Evolutionary conservation across 192 early-diverging fungal genomes (phyloP), one percentile per base, ranked within the genome.

Genomic region (Nowakowskiella sp.): DNA sequence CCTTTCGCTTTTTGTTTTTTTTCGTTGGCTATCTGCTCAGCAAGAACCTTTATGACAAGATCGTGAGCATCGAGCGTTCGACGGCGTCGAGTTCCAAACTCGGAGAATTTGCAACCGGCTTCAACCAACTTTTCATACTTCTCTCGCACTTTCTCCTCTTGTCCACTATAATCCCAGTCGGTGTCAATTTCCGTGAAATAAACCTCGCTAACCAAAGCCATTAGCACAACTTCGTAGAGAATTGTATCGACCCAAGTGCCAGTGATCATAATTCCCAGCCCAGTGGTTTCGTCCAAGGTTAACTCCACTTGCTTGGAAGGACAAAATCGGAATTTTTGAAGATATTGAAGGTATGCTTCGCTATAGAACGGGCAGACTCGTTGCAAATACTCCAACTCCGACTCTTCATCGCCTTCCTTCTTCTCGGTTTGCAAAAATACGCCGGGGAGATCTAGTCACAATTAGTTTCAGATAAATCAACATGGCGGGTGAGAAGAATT

Each of bases 31-130:
- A 47, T 13, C 2, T 49, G 16, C 21, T 58, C 53, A 8, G 66
- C 25, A 0, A 85, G 52, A 0, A 62, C 73, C 5, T 60, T 49
- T 48, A 88, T 53, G 3, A 88, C 78, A 7, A 80, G 75, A 45
- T 84, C 66, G 24, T 86, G 85, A 0, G 85, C 80, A 22, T 66
- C 61, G 53, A 78, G 83, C 50, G 82, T 75, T 1, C 85, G 77
- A 9, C 87, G 69, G 26, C 86, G 58, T 4, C 86, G 61, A 0
- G 86, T 88, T 24, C 87, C 87, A 74, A 89, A 88, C 49, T 89
- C 87, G 21, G 83, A 78, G 66, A 89, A 88, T 23, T 47, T 65
- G 56, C 83, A 85, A 6, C 83, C 83, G 1, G 67, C 67, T 3
- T 65, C 48, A 6, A 74, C 52, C 0, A 89, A 65, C 19, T 39